A percentile compares a stretch with the other conserved stretches of the same genome.
Conservation (phyloP, 2,329 filamentous ascomycete species). For the Lachnellula cervina region DNA sequence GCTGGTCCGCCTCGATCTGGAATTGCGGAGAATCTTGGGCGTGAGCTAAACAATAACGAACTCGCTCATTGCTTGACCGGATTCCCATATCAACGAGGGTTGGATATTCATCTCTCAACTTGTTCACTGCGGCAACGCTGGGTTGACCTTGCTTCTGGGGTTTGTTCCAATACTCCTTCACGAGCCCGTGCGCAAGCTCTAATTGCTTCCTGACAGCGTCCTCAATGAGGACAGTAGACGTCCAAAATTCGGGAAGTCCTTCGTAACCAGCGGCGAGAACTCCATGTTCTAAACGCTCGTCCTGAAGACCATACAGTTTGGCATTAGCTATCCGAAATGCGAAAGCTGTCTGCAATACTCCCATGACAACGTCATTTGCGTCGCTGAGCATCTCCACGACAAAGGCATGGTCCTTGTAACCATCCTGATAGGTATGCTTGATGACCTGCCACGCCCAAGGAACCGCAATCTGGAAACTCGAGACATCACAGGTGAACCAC, state of each 20-base stretch:
- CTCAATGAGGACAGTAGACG: slow-evolving; percentile 60
- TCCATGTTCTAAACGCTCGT: slow-evolving; percentile 61
- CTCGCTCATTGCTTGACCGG: slow-evolving; percentile 54
- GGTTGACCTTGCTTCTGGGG: slow-evolving; percentile 24
- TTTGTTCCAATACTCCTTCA: slow-evolving; percentile 32
- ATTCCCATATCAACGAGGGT: slow-evolving; percentile 54
- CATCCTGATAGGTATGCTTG: slow-evolving; percentile 64
- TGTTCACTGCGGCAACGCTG: slow-evolving; percentile 31
- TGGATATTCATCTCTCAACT: slow-evolving; percentile 47
- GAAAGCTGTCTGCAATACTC: slow-evolving; percentile 57
- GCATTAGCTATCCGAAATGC: slow-evolving; percentile 69
- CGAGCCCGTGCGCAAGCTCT: slow-evolving; percentile 42
- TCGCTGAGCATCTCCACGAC: slow-evolving; percentile 42
- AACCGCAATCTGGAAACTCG: slow-evolving; percentile 67
- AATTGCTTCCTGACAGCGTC: slow-evolving; percentile 58
- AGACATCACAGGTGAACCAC: slow-evolving; percentile 77
- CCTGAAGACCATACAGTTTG: slow-evolving; percentile 65
- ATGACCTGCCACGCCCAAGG: slow-evolving; percentile 76
- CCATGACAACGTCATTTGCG: slow-evolving; percentile 68
- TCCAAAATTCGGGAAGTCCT: slow-evolving; percentile 78
- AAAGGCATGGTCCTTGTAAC: slow-evolving; percentile 48
- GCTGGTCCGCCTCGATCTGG: slow-evolving; percentile 42
- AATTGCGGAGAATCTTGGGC: slow-evolving; percentile 46
- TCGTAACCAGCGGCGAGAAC: slow-evolving; percentile 61
- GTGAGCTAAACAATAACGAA: slow-evolving; percentile 45